Evolutionary conservation across 73 alveolate genomes (phyloP).

Genomic region (Tetrahymena elliotti): DNA sequence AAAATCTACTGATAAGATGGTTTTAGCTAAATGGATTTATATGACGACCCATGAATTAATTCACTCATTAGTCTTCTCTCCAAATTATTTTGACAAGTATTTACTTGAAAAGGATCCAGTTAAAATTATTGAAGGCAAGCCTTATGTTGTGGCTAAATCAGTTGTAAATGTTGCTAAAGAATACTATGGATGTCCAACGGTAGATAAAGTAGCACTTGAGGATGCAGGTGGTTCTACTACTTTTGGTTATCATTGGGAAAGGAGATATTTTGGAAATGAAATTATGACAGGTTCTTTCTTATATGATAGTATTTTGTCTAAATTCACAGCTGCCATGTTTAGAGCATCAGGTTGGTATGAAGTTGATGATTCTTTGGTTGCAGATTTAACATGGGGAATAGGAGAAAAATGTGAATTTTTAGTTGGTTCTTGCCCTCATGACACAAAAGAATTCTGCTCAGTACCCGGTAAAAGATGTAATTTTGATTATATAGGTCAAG

Average conservation of each 20-base stretch:
- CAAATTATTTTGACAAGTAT: neutral
- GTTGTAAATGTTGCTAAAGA: slow-evolving; percentile 11
- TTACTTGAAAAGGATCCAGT: neutral
- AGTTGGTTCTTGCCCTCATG: neutral
- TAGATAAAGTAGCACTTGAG: slow-evolving; percentile 11
- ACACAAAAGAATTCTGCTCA: slow-evolving; percentile 4
- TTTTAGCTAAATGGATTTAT: slow-evolving; percentile 10
- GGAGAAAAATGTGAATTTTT: slow-evolving; percentile 18
- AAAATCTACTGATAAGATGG: neutral
- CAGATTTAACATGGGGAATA: slow-evolving; percentile 30
- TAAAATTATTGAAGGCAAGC: slow-evolving; percentile 11
- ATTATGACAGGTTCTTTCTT: slow-evolving; percentile 28
- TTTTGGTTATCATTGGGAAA: slow-evolving; percentile 37
- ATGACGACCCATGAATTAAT: slow-evolving; percentile 21
- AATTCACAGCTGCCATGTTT: slow-evolving; percentile 17
- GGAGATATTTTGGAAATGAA: slow-evolving; percentile 22
- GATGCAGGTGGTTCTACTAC: slow-evolving; percentile 26
- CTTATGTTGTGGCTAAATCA: neutral
- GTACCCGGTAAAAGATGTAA: slow-evolving; percentile 6
- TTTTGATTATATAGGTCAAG: slow-evolving; percentile 23
- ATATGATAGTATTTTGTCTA: neutral
- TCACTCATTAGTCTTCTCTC: slow-evolving; percentile 18
- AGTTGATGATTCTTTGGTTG: slow-evolving; percentile 12
- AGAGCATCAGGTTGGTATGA: slow-evolving; percentile 35
- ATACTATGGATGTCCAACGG: slow-evolving; percentile 8